Conservation (phyloP, 805 yeast genomes). For the Yamadazyma sp. region DNA sequence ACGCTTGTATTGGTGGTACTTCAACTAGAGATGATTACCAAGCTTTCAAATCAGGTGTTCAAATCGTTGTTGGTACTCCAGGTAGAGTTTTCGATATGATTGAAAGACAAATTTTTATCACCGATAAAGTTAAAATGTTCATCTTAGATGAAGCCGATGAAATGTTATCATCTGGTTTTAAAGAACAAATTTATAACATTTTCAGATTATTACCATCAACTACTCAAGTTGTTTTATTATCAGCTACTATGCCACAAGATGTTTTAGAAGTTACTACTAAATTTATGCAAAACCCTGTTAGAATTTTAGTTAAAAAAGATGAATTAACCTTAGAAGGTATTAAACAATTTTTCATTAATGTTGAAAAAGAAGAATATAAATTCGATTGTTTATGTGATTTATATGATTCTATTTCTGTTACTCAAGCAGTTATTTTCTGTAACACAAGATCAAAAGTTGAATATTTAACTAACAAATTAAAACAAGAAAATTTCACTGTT, state of each 20-base stretch:
- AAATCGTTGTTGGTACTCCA: slow-evolving; percentile 96
- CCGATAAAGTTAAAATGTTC: slow-evolving; percentile 87
- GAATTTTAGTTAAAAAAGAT: slow-evolving; percentile 91
- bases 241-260: slow-evolving; percentile 93
- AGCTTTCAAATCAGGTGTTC: slow-evolving; percentile 81
- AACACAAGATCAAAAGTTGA: slow-evolving; percentile 95
- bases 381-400: slow-evolving; percentile 92
- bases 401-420: slow-evolving; percentile 91
- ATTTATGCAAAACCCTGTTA: slow-evolving; percentile 93
- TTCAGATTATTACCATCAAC: slow-evolving; percentile 83
- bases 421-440: slow-evolving; percentile 96
- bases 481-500: slow-evolving; percentile 82
- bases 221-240: slow-evolving; percentile 90
- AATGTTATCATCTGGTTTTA: slow-evolving; percentile 88
- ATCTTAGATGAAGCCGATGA: slow-evolving; percentile 98
- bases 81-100: slow-evolving; percentile 98
- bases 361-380: slow-evolving; percentile 91
- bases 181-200: slow-evolving; percentile 92
- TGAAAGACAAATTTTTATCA: slow-evolving; percentile 78
- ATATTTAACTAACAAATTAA: slow-evolving; percentile 72
- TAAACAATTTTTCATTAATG: slow-evolving; percentile 86
- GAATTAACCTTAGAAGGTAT: slow-evolving; percentile 95
- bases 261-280: slow-evolving; percentile 87
- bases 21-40: slow-evolving; percentile 83
- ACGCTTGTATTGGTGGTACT: slow-evolving; percentile 98